phyloP scores from a whole-genome alignment of 2,329 filamentous ascomycete species.

The Colletotrichum tabaci region DNA sequence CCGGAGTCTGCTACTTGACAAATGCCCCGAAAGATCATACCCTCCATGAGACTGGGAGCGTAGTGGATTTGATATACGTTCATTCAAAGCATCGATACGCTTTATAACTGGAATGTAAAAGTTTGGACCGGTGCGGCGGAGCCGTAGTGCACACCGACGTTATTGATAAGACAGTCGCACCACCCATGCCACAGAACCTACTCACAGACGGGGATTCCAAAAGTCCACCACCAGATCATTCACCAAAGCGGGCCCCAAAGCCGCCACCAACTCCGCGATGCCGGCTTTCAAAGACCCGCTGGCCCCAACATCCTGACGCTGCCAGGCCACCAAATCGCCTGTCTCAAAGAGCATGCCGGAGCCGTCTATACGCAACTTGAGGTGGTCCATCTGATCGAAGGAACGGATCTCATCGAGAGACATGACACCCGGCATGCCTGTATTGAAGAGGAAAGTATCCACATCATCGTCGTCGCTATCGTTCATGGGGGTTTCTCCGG shows the following conservation, averaged over 20 bases:
- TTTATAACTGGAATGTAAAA: too few relatives aligned
- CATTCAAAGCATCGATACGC: background rate
- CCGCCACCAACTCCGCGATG: conserved; percentile 78
- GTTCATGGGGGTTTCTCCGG: conserved; percentile 36
- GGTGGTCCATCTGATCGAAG: conserved; percentile 69
- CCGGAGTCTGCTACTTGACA: background rate
- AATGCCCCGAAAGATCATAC: background rate
- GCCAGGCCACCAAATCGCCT: conserved; percentile 73
- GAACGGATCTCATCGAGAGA: conserved; percentile 69
- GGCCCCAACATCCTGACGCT: conserved; percentile 60
- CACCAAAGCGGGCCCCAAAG: conserved; percentile 73
- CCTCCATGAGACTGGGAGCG: background rate
- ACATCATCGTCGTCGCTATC: conserved; percentile 27
- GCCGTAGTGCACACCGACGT: background rate
- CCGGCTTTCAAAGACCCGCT: conserved; percentile 70
- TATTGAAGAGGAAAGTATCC: conserved; percentile 65
- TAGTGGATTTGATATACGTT: too few relatives aligned
- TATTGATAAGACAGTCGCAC: too few relatives aligned
- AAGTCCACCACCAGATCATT: conserved; percentile 73
- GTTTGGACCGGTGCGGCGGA: background rate
- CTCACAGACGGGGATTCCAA: conserved; percentile 29
- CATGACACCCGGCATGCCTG: conserved; percentile 78
- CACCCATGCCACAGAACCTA: background rate
- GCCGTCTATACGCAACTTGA: conserved; percentile 67
- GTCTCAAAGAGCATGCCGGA: conserved; percentile 57